Percentiles rank a stretch among this genome's conserved stretches.
These are phyloP conservation scores for Grosmannia clavigera DNA, from an alignment of 2,329 filamentous ascomycete species.

Conservation along the genomic window DNA sequence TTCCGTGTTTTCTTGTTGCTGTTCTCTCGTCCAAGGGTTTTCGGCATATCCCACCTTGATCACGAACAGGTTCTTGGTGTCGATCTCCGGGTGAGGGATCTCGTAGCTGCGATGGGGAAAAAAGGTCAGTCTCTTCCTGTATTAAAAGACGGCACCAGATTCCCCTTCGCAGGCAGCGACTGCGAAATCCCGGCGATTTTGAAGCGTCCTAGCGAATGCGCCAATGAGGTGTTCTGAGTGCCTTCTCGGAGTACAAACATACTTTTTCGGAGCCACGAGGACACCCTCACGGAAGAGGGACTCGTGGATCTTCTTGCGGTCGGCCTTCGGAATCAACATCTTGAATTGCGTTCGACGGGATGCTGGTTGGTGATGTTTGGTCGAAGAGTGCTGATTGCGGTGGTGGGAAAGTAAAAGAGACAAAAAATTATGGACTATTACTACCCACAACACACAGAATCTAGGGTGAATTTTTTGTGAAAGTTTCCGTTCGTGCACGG, in stretches of 20 bases:
- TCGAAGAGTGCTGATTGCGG: slow-evolving; percentile 1
- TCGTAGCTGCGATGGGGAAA: slow-evolving; percentile 17
- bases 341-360: slow-evolving; percentile 29
- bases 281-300: slow-evolving; percentile 84
- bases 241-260: slow-evolving; percentile 3
- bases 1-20: not conserved
- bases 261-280: slow-evolving; percentile 95
- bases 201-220: not conserved
- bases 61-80: slow-evolving; percentile 99
- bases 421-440: slow-evolving; percentile 7
- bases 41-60: slow-evolving; percentile 51
- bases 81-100: slow-evolving; percentile 70
- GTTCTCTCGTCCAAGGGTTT: not conserved
- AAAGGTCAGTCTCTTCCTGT: not conserved
- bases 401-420: slow-evolving; percentile 3
- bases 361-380: slow-evolving; percentile 17
- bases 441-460: slow-evolving; percentile 4
- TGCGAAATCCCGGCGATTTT: not conserved
- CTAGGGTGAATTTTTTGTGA: slow-evolving; percentile 5
- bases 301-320: slow-evolving; percentile 99
- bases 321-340: slow-evolving; percentile 98
- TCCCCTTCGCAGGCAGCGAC: not conserved
- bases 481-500: slow-evolving; percentile 11
- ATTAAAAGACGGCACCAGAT: not conserved
- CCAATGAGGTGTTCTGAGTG: not conserved